Evolutionary conservation across 305 asterid genomes (phyloP).

Genomic region (Fraxinus greggii): DNA sequence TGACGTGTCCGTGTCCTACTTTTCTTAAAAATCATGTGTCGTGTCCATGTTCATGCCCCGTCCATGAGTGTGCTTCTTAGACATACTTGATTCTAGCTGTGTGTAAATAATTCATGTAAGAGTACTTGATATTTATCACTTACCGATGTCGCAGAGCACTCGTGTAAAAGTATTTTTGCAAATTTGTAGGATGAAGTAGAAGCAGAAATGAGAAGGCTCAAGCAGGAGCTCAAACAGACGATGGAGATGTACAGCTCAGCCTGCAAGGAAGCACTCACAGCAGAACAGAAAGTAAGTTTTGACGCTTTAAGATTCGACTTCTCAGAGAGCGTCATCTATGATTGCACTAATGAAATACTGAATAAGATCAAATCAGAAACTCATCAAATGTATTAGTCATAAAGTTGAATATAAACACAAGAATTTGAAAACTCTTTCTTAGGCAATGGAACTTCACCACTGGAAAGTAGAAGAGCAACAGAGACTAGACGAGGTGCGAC

Average conservation of each 20-base stretch:
- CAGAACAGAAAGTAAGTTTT: conserved; percentile 64
- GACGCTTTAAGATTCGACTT: not conserved
- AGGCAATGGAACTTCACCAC: conserved; percentile 82
- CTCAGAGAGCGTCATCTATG: not conserved
- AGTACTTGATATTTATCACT: not conserved
- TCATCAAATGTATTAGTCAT: not conserved
- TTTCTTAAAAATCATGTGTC: not conserved
- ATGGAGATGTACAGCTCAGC: conserved; percentile 95
- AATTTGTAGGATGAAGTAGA: conserved; percentile 71
- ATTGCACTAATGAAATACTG: not conserved
- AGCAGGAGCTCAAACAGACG: conserved; percentile 85
- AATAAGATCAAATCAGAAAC: not conserved
- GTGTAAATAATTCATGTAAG: not conserved
- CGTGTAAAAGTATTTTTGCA: not conserved
- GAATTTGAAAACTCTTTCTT: not conserved
- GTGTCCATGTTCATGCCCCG: not conserved
- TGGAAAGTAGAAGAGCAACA: conserved; percentile 79
- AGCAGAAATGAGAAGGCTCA: conserved; percentile 93
- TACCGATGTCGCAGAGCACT: not conserved
- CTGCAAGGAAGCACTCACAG: conserved; percentile 84
- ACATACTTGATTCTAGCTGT: not conserved
- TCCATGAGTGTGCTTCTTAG: not conserved
- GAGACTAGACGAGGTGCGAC: conserved; percentile 62
- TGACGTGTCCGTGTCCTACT: not conserved
- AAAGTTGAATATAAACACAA: not conserved